Conservation (phyloP, 2,329 filamentous ascomycete species). For the Apiospora marii region DNA sequence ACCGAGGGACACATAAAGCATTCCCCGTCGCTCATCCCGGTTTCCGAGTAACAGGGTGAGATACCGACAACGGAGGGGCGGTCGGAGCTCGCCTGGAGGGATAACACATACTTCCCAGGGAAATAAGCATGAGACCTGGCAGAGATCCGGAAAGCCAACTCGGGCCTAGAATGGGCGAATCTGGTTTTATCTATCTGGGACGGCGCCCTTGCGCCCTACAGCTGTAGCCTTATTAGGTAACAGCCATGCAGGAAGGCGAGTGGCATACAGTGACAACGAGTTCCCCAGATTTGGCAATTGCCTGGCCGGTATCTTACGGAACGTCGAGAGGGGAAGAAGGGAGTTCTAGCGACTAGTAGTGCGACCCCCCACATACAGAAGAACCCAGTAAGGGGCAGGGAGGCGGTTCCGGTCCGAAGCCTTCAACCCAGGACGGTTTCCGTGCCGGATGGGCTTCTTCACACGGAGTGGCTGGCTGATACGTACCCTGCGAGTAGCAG, state of each 20-base stretch:
- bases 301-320: constrained; percentile 5
- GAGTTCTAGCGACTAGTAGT: constrained; percentile 13
- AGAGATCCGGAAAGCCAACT: background rate
- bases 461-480: background rate
- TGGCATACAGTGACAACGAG: constrained; percentile 4
- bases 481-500: background rate
- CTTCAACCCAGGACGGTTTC: constrained; percentile 11
- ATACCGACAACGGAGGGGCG: background rate
- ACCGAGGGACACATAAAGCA: background rate
- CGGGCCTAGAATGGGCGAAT: background rate
- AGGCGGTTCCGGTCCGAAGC: constrained; percentile 17
- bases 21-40: background rate
- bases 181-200: background rate
- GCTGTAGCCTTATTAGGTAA: background rate
- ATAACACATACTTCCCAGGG: background rate
- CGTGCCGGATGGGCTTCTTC: constrained; percentile 16
- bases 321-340: background rate
- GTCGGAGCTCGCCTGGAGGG: background rate
- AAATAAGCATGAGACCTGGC: background rate
- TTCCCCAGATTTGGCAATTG: background rate
- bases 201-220: background rate
- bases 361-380: background rate
- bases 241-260: background rate
- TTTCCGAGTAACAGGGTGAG: background rate
- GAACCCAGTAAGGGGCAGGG: background rate